Percentiles rank a stretch among this genome's conserved stretches.
These are phyloP conservation scores for Penicillium griseofulvum DNA, from an alignment of 2,329 filamentous ascomycete genomes.

Conservation along the genomic window DNA sequence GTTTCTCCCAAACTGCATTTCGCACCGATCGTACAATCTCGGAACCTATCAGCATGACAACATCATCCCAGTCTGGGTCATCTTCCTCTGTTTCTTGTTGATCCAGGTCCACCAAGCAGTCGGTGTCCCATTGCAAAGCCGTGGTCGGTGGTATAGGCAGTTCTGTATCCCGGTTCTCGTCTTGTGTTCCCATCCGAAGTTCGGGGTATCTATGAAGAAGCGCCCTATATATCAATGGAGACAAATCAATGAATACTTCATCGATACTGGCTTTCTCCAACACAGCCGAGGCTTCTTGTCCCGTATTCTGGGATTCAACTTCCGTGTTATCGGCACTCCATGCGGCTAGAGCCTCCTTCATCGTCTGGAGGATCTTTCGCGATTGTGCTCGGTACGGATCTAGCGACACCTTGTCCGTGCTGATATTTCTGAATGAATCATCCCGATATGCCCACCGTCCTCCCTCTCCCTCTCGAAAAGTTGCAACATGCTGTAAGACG, in stretches of 20 bases:
- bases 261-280: conserved; percentile 95
- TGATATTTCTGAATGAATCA: conserved; percentile 74
- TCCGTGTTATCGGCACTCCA: conserved; percentile 29
- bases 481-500: conserved; percentile 87
- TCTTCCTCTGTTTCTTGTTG: conserved; percentile 68
- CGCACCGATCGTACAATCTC: conserved; percentile 82
- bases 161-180: conserved; percentile 52
- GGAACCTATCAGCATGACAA: conserved; percentile 79
- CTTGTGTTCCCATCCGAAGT: conserved; percentile 58
- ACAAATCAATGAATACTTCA: conserved; percentile 92
- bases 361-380: conserved; percentile 72
- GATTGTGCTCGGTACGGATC: conserved; percentile 89
- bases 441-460: conserved; percentile 82
- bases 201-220: conserved; percentile 76
- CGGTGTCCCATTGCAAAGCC: conserved; percentile 74
- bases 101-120: conserved; percentile 78
- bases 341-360: conserved; percentile 69
- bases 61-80: conserved; percentile 95
- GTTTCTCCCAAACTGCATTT: conserved; percentile 61
- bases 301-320: conserved; percentile 17
- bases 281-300: conserved; percentile 43
- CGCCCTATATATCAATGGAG: conserved; percentile 73
- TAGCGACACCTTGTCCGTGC: conserved; percentile 87
- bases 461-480: conserved; percentile 87
- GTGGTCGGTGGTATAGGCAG: conserved; percentile 71